Evolutionary conservation across 1,284 basidiomycete genomes (phyloP), one percentile per base, ranked within the genome.

Genomic region (Schizophyllum amplum): DNA sequence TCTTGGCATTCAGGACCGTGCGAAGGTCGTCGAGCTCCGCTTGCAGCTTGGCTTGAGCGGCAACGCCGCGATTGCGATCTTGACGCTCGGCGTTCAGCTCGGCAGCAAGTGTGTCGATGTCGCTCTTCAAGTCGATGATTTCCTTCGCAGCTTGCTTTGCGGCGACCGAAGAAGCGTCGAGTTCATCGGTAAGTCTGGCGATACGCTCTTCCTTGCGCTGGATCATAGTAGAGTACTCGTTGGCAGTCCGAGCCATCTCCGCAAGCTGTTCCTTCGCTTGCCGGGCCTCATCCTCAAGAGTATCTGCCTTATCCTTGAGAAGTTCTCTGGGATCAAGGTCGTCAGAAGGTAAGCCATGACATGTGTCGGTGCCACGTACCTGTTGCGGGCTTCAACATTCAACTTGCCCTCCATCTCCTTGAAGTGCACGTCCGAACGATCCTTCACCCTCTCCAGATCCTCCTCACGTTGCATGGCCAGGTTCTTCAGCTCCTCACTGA

Each of bases 11-110:
- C 76, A 97, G 84, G 20, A 92, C 71, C 21, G 80, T 75, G 5
- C 94, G 84, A 4, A 96, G 77, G 63, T 92, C 91, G 66, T 98
- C 95, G 13, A 97, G 76, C 69, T 97, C 93, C 51, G 77, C 80
- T 65, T 94, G 86, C 15, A 96, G 72, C 63, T 86, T 87, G 49
- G 74, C 71, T 42, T 83, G 81, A 5, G 78, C 72, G 4, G 72
- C 69, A 7, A 72, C 68, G 21, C 83, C 81, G 25, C 81, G 79
- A 42, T 79, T 72, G 27, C 77, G 78, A 60, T 91, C 87, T 47
- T 75, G 76, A 60, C 82, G 84, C 59, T 86, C 82, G 1, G 83
- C 78, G 1, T 80, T 75, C 6, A 94, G 71, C 63, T 95, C 85
- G 4, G 79, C 76, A 4, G 78, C 75, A 26, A 91, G 72, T 1